Conservation (phyloP, 2,329 filamentous ascomycete species). For the Aspergillus sp. region DNA sequence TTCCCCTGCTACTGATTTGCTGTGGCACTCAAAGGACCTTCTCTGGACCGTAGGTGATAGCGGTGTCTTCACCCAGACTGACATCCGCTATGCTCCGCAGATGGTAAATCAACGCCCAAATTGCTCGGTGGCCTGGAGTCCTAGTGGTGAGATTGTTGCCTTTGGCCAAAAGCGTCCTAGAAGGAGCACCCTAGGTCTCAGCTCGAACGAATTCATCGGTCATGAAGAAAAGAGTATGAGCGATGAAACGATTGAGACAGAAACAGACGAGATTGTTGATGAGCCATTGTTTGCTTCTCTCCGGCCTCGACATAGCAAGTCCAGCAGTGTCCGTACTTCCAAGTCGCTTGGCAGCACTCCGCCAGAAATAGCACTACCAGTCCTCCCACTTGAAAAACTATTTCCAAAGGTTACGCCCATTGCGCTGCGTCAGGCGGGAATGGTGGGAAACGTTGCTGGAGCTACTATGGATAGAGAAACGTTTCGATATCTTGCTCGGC, state of each 20-base stretch:
- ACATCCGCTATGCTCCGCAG: conserved; percentile 63
- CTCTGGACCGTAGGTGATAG: conserved; percentile 67
- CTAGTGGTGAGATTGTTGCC: conserved; percentile 60
- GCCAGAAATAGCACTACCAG: conserved; percentile 51
- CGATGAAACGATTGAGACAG: conserved; percentile 53
- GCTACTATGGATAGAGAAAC: conserved; percentile 45
- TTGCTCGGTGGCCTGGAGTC: conserved; percentile 62
- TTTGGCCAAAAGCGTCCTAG: conserved; percentile 58
- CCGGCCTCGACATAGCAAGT: conserved; percentile 53
- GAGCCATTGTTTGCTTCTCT: conserved; percentile 58
- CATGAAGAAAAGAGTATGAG: conserved; percentile 48
- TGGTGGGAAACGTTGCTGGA: conserved; percentile 55
- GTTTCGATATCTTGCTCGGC: conserved; percentile 49
- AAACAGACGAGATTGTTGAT: conserved; percentile 62
- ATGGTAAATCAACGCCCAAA: conserved; percentile 62
- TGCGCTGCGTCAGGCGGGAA: conserved; percentile 52
- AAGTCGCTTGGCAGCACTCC: conserved; percentile 61
- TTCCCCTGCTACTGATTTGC: conserved; percentile 61
- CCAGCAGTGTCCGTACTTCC: conserved; percentile 51
- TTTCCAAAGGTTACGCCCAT: conserved; percentile 48
- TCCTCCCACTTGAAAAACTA: conserved; percentile 56
- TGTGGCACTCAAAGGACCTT: conserved; percentile 67
- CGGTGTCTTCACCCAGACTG: conserved; percentile 66
- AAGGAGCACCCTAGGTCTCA: conserved; percentile 47
- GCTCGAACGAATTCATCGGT: conserved; percentile 47